Evolutionary conservation across 2,329 filamentous ascomycete species (phyloP).

Genomic region (Fusarium sp.): DNA sequence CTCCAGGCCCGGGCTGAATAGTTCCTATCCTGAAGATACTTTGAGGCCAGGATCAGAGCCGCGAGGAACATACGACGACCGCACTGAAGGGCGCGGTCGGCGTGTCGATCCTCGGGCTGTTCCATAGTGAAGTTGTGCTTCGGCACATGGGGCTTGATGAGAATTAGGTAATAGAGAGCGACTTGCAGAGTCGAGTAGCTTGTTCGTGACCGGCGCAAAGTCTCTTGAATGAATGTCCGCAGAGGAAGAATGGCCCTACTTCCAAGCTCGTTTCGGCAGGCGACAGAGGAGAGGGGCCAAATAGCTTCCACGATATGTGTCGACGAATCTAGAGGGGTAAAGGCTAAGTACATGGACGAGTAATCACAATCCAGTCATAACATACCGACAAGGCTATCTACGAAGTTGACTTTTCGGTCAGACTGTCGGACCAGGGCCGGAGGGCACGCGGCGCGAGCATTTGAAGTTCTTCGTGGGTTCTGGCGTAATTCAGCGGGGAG

Average conservation of each 20-base stretch:
- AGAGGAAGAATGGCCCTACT: constrained; percentile 85
- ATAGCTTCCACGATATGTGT: constrained; percentile 97
- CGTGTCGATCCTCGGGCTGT: constrained; percentile 76
- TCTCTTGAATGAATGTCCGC: constrained; percentile 97
- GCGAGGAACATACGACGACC: constrained; percentile 97
- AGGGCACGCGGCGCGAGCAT: constrained; percentile 68
- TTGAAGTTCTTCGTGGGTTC: constrained; percentile 67
- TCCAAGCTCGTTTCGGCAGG: constrained; percentile 76
- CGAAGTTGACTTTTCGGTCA: constrained; percentile 93
- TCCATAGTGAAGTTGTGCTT: constrained; percentile 86
- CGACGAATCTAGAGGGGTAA: constrained; percentile 78
- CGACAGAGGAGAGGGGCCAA: constrained; percentile 89
- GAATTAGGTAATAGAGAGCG: constrained; percentile 92
- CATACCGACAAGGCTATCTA: constrained; percentile 98
- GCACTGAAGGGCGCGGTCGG: constrained; percentile 86
- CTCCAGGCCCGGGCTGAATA: constrained; percentile 98
- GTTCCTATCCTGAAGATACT: constrained; percentile 97
- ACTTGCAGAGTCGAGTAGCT: constrained; percentile 98
- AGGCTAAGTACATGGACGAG: constrained; percentile 48
- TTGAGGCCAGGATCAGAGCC: constrained; percentile 93
- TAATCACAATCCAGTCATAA: constrained; percentile 45
- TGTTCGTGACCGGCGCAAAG: constrained; percentile 89
- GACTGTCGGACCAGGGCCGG: constrained; percentile 84
- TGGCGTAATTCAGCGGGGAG: constrained; percentile 71
- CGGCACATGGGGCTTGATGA: constrained; percentile 91